Base-by-base conservation (phyloP, 345 rosid genomes). In the Gossypium thurberi region DNA sequence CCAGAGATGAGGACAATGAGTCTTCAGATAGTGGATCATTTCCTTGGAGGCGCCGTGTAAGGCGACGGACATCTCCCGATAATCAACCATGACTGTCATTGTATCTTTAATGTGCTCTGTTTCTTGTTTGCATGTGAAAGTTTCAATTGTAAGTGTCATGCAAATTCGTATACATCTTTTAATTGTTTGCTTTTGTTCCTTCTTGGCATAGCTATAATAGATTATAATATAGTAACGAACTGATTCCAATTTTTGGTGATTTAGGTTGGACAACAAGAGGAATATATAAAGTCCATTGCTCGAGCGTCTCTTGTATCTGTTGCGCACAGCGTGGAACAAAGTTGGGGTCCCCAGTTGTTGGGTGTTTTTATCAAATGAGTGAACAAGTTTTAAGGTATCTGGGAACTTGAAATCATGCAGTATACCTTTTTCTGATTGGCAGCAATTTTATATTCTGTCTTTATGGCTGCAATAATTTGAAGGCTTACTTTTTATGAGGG, bases 1-100 rank as follows among this genome's bases (percentile, higher is more conserved):
- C 94, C 48, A 82, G 94, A 81, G 94, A 90, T 3, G 97, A 87
- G 23, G 93, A 85, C 20, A 80, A 81, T 71, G 91, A 87, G 12
- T 85, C 88, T 9, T 86, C 89, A 3, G 90, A 83, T 63, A 87
- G 87, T 53, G 90, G 86, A 4, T 82, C 89, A 63, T 78, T 71
- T 40, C 71, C 83, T 64, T 72, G 79, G 79, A 85, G 87, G 75
- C 85, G 78, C 42, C 82, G 78, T 14, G 78, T 82, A 15, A 67
- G 86, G 52, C 74, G 78, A 33, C 80, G 80, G 70, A 85, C 90
- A 42, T 76, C 84, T 50, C 89, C 94, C 2, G 88, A 87, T 26
- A 66, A 79, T 64, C 78, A 79, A 53, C 80, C 75, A 42, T 89
- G 80, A 84, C 51, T 18, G 55, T 50, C 42, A 73, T 70, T 69